Evolutionary conservation across 306 rosid species (phyloP), one percentile per base, ranked within the genome.

Genomic region (Vigna reflexopilosa): DNA sequence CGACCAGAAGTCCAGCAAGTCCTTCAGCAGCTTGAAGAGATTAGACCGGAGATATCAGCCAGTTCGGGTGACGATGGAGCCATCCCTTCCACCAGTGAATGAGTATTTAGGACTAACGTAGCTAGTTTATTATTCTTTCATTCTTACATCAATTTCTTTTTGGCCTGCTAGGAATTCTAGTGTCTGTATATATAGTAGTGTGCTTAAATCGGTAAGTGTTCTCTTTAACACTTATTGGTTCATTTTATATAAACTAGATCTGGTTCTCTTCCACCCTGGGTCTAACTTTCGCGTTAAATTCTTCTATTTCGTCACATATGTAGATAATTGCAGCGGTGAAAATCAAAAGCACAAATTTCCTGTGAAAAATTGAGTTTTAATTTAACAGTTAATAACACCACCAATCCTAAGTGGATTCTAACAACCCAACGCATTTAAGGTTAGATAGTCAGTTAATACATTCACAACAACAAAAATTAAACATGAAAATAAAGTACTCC

Each of bases 21-120:
- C 44, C 90, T 90, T 40, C 97, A 85, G 78, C 98, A 94, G 77
- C 87, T 92, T 3, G 97, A 94, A 81, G 91, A 89, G 56, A 92
- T 94, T 70, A 90, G 89, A 80, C 90, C 89, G 9, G 87, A 86
- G 69, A 52, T 73, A 26, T 75, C 91, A 63, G 42, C 85, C 14
- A 82, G 87, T 72, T 83, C 96, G 9, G 85, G 86, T 6, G 97
- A 90, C 8, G 95, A 89, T 13, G 85, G 84, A 49, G 86, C 75
- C 47, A 85, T 81, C 30, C 90, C 96, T 65, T 86, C 88, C 9
- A 81, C 91, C 11, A 93, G 90, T 45, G 88, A 82, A 69, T 88
- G 77, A 50, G 1, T 17, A 9, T 34, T 74, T 75, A 1, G 73
- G 72, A 55, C 17, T 77, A 65, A 61, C 13, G 24, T 22, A 34